phyloP scores from a whole-genome alignment of 78 protist species.

The Dictyostelium capitatum region DNA sequence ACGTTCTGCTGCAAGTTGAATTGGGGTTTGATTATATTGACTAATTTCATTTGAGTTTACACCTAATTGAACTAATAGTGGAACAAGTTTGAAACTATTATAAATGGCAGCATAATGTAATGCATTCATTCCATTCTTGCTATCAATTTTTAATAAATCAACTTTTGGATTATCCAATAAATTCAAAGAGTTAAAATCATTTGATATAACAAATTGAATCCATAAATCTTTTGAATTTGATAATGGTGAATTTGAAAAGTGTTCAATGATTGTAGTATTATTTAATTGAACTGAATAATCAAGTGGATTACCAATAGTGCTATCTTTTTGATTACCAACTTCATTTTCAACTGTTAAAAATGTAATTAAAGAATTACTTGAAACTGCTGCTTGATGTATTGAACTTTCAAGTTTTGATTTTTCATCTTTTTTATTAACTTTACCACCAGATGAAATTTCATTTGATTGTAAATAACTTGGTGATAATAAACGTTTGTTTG shows the following conservation, averaged over 20 bases:
- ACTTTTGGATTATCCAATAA: not conserved
- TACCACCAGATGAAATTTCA: not conserved
- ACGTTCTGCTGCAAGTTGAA: constrained; percentile 27
- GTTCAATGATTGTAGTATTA: not conserved
- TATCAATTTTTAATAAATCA: not conserved
- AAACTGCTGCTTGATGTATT: not conserved
- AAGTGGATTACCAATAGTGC: too few species aligned
- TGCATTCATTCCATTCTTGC: not conserved
- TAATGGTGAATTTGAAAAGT: not conserved
- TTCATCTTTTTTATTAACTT: not conserved
- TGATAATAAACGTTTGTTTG: not conserved
- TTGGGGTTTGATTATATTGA: not conserved
- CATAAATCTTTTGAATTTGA: not conserved
- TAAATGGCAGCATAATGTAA: constrained; percentile 32
- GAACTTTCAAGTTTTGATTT: not conserved
- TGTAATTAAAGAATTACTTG: not conserved
- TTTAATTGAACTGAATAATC: not conserved
- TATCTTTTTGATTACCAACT: not conserved
- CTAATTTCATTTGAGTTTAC: constrained; percentile 5
- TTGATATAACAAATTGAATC: constrained; percentile 5
- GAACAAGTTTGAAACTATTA: constrained; percentile 3
- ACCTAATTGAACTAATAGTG: not conserved
- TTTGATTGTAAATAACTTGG: not conserved
- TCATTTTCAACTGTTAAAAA: not conserved
- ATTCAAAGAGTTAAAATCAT: not conserved